Conservation (phyloP, 1,284 basidiomycete species). For the Naganishia cerealis region DNA sequence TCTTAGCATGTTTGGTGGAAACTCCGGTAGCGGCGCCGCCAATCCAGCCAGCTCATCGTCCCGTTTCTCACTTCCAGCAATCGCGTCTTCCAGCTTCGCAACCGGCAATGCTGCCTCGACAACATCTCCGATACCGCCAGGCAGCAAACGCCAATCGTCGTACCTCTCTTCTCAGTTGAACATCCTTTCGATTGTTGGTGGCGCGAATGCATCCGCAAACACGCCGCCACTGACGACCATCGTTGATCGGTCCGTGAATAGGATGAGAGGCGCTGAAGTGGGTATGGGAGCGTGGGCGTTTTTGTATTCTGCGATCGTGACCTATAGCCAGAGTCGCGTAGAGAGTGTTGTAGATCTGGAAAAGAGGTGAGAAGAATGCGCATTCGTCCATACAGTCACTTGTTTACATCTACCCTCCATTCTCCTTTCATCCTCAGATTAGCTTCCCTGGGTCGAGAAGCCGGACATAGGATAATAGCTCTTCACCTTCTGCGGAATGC, state of each 20-base stretch:
- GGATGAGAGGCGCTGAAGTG: slow-evolving; percentile 75
- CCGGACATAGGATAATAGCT: slow-evolving; percentile 72
- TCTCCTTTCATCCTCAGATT: slow-evolving; percentile 60
- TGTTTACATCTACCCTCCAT: background rate
- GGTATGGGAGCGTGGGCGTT: slow-evolving; percentile 79
- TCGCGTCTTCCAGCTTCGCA: background rate
- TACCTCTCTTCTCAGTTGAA: slow-evolving; percentile 29
- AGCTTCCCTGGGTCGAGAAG: slow-evolving; percentile 84
- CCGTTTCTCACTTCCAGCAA: slow-evolving; percentile 17
- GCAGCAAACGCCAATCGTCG: slow-evolving; percentile 28
- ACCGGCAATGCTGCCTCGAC: background rate
- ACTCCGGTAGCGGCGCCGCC: background rate
- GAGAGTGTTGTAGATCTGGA: slow-evolving; percentile 93
- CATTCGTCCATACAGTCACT: background rate
- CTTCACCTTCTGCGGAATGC: slow-evolving; percentile 52
- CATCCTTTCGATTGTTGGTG: slow-evolving; percentile 16
- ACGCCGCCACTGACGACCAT: slow-evolving; percentile 62
- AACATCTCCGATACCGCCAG: background rate
- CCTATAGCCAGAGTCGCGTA: slow-evolving; percentile 93
- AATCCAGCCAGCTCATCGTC: slow-evolving; percentile 6
- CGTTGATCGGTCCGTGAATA: slow-evolving; percentile 81
- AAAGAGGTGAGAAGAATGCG: slow-evolving; percentile 59
- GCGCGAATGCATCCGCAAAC: background rate
- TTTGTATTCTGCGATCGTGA: slow-evolving; percentile 84
- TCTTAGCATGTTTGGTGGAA: slow-evolving; percentile 28